Conservation (phyloP, 805 yeast genomes). For the Komagataella mondaviorum region DNA sequence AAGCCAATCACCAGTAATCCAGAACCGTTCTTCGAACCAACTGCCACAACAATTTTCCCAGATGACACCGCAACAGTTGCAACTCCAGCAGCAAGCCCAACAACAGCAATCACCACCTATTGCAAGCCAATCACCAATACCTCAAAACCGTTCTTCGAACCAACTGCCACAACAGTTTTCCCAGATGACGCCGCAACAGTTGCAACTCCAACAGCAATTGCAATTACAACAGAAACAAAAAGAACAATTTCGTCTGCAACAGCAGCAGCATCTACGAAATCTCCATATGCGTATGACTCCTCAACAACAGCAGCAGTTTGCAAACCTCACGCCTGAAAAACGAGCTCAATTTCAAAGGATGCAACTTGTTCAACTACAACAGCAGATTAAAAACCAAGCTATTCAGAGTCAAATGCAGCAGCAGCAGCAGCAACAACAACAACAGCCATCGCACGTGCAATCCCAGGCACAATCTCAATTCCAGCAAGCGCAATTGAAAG, state of each 20-base stretch:
- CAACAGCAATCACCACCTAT: background rate
- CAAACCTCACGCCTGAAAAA: background rate
- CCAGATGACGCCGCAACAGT: background rate
- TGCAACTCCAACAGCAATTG: background rate
- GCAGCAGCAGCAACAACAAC: constrained; percentile 3
- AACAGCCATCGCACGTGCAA: constrained; percentile 1
- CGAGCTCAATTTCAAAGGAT: background rate
- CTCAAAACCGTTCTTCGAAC: background rate
- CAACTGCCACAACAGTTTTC: background rate
- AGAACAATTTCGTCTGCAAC: background rate
- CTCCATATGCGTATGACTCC: background rate
- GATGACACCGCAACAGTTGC: background rate
- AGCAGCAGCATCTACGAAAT: background rate
- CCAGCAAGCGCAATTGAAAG: background rate
- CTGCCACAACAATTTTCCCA: background rate
- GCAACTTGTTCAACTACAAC: constrained; percentile 11
- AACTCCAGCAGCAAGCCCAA: background rate
- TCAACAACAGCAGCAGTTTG: background rate
- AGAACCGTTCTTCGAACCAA: background rate
- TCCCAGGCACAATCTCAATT: background rate
- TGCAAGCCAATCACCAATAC: background rate
- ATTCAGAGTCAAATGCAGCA: constrained; percentile 1
- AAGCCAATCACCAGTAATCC: background rate
- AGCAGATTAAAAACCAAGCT: constrained; percentile 3
- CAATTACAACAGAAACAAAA: constrained; percentile 1